These are phyloP conservation scores for Karstenula rhodostoma DNA, from an alignment of 2,329 filamentous ascomycete species.

Conservation along the genomic window DNA sequence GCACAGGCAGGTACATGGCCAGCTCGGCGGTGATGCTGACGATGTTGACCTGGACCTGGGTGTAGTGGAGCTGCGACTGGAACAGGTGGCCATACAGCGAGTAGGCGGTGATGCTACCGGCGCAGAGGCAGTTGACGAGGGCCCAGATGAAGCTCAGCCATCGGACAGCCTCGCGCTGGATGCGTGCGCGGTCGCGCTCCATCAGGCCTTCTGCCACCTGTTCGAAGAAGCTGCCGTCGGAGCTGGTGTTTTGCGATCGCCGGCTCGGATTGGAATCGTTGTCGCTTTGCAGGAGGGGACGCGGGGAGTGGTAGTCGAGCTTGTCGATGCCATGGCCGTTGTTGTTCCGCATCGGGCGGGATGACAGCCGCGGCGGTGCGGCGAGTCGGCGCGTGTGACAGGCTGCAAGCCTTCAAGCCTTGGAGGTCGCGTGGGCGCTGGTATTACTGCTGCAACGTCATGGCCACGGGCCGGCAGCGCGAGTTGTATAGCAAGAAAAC, in stretches of 20 bases:
- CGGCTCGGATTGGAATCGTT: slow-evolving; percentile 38
- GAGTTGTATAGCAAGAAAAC: not conserved
- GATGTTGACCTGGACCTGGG: slow-evolving; percentile 89
- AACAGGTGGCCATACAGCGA: slow-evolving; percentile 93
- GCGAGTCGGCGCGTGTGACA: slow-evolving; percentile 32
- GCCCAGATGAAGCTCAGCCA: slow-evolving; percentile 68
- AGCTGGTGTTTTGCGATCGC: slow-evolving; percentile 54
- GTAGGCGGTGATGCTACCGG: slow-evolving; percentile 91
- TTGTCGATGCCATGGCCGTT: slow-evolving; percentile 55
- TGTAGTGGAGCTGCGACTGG: slow-evolving; percentile 85
- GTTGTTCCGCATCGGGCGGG: slow-evolving; percentile 43
- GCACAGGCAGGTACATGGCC: slow-evolving; percentile 90
- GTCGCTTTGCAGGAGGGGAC: slow-evolving; percentile 52
- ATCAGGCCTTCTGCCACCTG: slow-evolving; percentile 69
- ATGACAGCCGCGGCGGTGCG: slow-evolving; percentile 35
- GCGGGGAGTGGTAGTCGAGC: slow-evolving; percentile 57
- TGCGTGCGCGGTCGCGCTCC: slow-evolving; percentile 62
- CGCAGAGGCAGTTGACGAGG: slow-evolving; percentile 74
- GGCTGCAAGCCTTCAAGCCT: too few relatives aligned
- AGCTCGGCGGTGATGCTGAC: slow-evolving; percentile 88
- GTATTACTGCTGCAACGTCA: slow-evolving; percentile 17
- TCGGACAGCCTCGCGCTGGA: slow-evolving; percentile 62
- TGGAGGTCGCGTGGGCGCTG: slow-evolving; percentile 20
- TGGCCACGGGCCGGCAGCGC: slow-evolving; percentile 11
- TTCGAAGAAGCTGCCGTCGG: slow-evolving; percentile 64